Conservation (phyloP, 1,139 yeast species). For the Suhomyces wounanorum region DNA sequence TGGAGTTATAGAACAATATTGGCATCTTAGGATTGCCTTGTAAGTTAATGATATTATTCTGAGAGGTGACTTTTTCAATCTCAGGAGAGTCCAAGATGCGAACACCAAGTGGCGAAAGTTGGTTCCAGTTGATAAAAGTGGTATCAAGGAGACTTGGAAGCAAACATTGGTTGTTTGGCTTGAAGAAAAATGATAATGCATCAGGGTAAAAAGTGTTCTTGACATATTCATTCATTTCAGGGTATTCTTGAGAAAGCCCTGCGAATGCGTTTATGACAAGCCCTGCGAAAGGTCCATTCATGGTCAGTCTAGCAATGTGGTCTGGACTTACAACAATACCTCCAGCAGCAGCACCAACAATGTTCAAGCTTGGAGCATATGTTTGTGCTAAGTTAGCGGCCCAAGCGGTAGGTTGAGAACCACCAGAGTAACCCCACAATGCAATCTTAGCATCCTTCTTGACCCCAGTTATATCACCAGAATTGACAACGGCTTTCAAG, state of each 20-base stretch:
- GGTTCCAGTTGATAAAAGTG: neutral
- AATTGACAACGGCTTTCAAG: constrained; percentile 26
- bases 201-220: neutral
- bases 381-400: constrained; percentile 36
- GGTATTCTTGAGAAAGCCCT: constrained; percentile 33
- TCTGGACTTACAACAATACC: constrained; percentile 32
- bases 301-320: constrained; percentile 21
- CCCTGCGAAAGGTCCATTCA: constrained; percentile 31
- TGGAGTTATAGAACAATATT: constrained; percentile 37
- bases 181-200: neutral
- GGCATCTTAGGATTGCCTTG: constrained; percentile 32
- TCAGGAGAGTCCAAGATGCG: neutral
- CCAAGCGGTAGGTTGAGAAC: constrained; percentile 39
- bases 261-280: constrained; percentile 27
- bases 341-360: constrained; percentile 36
- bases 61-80: constrained; percentile 3
- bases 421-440: constrained; percentile 43
- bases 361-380: constrained; percentile 35
- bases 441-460: constrained; percentile 25
- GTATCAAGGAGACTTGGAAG: neutral
- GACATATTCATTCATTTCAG: constrained; percentile 16
- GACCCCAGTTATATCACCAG: constrained; percentile 27
- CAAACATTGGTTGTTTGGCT: constrained; percentile 1
- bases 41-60: constrained; percentile 5
- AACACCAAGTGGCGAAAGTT: neutral